Base-by-base conservation (phyloP, 2,329 filamentous ascomycete species). In the Pseudogymnoascus sp. region DNA sequence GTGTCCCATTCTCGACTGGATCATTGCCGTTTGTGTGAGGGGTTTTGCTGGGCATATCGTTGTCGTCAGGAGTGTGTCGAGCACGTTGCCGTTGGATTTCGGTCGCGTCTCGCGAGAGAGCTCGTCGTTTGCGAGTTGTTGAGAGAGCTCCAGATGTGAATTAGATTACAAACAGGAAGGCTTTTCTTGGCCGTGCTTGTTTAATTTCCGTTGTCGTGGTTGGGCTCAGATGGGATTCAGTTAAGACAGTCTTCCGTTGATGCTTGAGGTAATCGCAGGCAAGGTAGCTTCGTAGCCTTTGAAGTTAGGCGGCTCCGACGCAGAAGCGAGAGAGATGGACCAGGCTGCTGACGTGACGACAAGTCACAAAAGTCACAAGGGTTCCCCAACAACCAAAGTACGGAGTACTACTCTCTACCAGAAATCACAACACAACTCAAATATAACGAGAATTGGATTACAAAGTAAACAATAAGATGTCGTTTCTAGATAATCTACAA, bases 31-130 rank as follows among this genome's bases (percentile, higher is more conserved):
- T 89, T 35, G 74, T 74, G 68, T 79, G 78, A 72, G 87, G 86
- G 72, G 88, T 88, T 76, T 90, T 88, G 75, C 87, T 84, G 69
- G 86, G 86, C 87, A 90, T 90, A 65, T 71, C 72, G 69, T 22
- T 55, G 49, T 55, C 25, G 49, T 55, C 28, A 55, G 49, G 49
- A 33, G 49, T 55, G 49, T 55, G 49, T 55, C 49, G 28, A 55
- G n/a, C 49, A 33, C 49, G 8, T 55, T 55, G 49, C 16, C 28
- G 49, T 55, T 55, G 49, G 28, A 30, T 19, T 55, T 55, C n/a
- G 49, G 49, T 33, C 49, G 49, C 49, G 49, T 55, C 49, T 55
- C 49, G 49, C 49, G 49, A 55, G 49, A 12, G 49, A 55, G 49
- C 49, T 55, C 49, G 49, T 55, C 49, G 49, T 55, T 55, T 55